phyloP scores from a whole-genome alignment of 2,329 filamentous ascomycete species.

The Talaromyces sp. region DNA sequence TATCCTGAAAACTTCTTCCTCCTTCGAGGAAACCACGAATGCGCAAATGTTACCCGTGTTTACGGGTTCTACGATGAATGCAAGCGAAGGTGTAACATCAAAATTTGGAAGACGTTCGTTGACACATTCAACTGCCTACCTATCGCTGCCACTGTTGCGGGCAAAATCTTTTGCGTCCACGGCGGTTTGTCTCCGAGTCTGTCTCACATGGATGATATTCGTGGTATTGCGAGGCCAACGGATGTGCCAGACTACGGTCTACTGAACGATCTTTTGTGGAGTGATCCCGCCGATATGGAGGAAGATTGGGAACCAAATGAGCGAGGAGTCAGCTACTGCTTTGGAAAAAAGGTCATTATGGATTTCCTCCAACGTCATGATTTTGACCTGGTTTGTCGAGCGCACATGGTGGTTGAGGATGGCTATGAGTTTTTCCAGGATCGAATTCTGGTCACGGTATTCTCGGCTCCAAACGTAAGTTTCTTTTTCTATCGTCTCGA shows the following conservation, averaged over 20 bases:
- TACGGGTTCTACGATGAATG: constrained; percentile 99
- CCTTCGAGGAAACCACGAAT: constrained; percentile 90
- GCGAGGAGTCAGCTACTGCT: constrained; percentile 94
- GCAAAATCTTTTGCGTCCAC: constrained; percentile 97
- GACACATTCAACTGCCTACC: constrained; percentile 95
- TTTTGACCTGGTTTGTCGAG: constrained; percentile 93
- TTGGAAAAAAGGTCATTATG: constrained; percentile 96
- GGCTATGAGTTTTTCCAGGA: constrained; percentile 99
- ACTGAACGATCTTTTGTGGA: constrained; percentile 93
- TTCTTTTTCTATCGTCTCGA: not conserved
- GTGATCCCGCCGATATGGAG: constrained; percentile 96
- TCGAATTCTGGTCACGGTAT: constrained; percentile 89
- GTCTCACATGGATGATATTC: constrained; percentile 96
- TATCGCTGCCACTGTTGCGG: constrained; percentile 92
- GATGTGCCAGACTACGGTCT: constrained; percentile 96
- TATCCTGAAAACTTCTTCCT: constrained; percentile 97
- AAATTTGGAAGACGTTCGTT: constrained; percentile 96
- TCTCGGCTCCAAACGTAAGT: constrained; percentile 93
- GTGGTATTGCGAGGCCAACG: constrained; percentile 89
- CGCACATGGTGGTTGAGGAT: constrained; percentile 99
- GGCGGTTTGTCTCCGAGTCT: constrained; percentile 88
- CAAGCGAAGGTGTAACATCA: constrained; percentile 92
- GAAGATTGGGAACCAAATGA: constrained; percentile 98
- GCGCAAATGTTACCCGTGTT: constrained; percentile 89
- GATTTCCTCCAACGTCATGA: constrained; percentile 92